phyloP scores from a whole-genome alignment of 1,139 yeast genomes.

The Arxiozyma slooffiae region DNA sequence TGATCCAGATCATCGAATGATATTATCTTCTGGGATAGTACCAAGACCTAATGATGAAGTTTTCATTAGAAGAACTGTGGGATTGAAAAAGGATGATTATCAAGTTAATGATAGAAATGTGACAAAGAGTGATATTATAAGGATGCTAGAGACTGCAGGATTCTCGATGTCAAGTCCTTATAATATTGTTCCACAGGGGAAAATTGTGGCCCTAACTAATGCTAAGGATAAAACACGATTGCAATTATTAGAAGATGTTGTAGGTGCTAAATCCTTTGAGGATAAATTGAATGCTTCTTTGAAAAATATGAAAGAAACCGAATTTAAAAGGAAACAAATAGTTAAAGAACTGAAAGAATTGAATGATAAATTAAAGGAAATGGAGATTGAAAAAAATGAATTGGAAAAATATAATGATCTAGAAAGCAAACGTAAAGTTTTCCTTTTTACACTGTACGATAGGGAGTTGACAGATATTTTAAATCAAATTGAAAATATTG shows the following conservation, averaged over 20 bases:
- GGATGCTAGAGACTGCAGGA: constrained; percentile 83
- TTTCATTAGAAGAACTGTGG: constrained; percentile 75
- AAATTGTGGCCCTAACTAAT: constrained; percentile 75
- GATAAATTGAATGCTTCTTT: constrained; percentile 66
- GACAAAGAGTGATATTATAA: constrained; percentile 72
- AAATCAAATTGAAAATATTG: constrained; percentile 51
- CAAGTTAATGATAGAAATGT: constrained; percentile 71
- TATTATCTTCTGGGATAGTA: constrained; percentile 36
- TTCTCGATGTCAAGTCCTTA: constrained; percentile 86
- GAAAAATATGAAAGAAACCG: constrained; percentile 69
- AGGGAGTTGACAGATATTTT: constrained; percentile 60
- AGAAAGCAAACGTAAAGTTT: constrained; percentile 59
- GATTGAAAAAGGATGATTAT: constrained; percentile 82
- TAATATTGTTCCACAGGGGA: constrained; percentile 95
- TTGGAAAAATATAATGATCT: constrained; percentile 57
- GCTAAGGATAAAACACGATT: constrained; percentile 80
- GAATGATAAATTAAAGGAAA: constrained; percentile 61
- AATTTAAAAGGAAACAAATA: constrained; percentile 59
- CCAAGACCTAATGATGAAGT: constrained; percentile 51
- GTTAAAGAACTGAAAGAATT: constrained; percentile 65
- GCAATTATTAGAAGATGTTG: constrained; percentile 74
- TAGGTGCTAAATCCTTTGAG: constrained; percentile 92
- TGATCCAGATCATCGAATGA: constrained; percentile 67
- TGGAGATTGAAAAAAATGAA: constrained; percentile 74
- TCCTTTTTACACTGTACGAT: constrained; percentile 69